Evolutionary conservation across 768 basidiomycete species (phyloP), one percentile per base, ranked within the genome.

Genomic region (Hericium rajendrae): DNA sequence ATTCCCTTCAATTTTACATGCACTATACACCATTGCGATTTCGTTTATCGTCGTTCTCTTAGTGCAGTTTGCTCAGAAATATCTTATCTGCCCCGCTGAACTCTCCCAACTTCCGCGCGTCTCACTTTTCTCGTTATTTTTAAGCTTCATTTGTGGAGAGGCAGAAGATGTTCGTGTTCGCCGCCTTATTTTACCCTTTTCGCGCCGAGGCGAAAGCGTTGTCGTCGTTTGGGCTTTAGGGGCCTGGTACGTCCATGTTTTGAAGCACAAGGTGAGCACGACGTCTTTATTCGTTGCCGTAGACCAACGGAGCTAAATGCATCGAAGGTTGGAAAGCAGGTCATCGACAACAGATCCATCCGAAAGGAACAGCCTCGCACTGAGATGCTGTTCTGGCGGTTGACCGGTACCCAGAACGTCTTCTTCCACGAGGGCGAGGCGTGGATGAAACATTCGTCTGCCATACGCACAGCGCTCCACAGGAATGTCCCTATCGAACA

Each of bases 151-250:
- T 16, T 16, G n/a, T 16, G 15, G 43, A 46, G 43, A 46, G 15
- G 20, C 43, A 20, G 43, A 46, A 20, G 43, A 46, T 46, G 43
- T n/a, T n/a, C 43, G 43, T 3, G 6, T 20, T 8, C 43, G 20
- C 6, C 43, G 43, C 12, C 43, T 46, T 20, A 46, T 46, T 15
- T 8, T 46, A 8, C 43, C 43, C 15, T 46, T 46, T 46, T 20
- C 16, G 43, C 16, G 16, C 16, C 43, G 43, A 15, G 43, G 43
- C 2, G 12, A 46, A 13, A 69, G 68, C 15, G 68, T 73, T 39
- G 73, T 74, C 3, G 59, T 72, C 5, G 73, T 76, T 1, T 76
- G 67, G 60, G 69, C 69, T 52, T 66, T 76, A 4, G 74, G 75
- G 22, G 65, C 67, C 61, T 76, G 75, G 74, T 70, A 70, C 41